phyloP scores from a whole-genome alignment of 2,329 filamentous ascomycete genomes.

The Lanzia echinophila region DNA sequence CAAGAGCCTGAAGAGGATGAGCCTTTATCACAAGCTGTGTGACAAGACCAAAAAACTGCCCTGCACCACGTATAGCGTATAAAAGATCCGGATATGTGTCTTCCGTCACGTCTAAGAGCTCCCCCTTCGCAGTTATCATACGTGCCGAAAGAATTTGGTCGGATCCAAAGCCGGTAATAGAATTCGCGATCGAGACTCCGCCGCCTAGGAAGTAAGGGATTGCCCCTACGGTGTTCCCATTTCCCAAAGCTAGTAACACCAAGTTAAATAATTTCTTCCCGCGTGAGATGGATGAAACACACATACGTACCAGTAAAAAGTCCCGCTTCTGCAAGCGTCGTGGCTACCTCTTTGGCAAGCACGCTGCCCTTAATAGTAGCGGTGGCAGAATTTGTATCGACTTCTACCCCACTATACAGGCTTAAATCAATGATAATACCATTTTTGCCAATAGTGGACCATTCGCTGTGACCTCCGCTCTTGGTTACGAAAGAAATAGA shows the following conservation, averaged over 20 bases:
- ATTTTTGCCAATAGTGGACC: slow-evolving; percentile 23
- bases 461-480: slow-evolving; percentile 25
- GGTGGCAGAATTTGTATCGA: slow-evolving; percentile 14
- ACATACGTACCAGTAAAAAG: not conserved
- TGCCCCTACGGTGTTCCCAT: slow-evolving; percentile 29
- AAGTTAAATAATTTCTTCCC: not conserved
- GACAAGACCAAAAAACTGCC: slow-evolving; percentile 30
- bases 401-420: slow-evolving; percentile 14
- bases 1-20: slow-evolving; percentile 15
- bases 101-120: slow-evolving; percentile 19
- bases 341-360: not conserved
- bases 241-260: slow-evolving; percentile 19
- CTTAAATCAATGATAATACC: slow-evolving; percentile 27
- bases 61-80: slow-evolving; percentile 28
- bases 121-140: slow-evolving; percentile 25
- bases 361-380: slow-evolving; percentile 10
- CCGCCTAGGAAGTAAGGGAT: slow-evolving; percentile 22
- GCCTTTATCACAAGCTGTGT: slow-evolving; percentile 25
- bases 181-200: slow-evolving; percentile 5
- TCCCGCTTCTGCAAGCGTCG: not conserved
- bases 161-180: slow-evolving; percentile 19
- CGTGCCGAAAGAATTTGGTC: slow-evolving; percentile 25
- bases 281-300: not conserved
- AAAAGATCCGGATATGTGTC: slow-evolving; percentile 17
- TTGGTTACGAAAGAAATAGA: slow-evolving; percentile 21